Evolutionary conservation across 805 yeast genomes (phyloP), one percentile per base, ranked within the genome.

Genomic region (Metschnikowia picachoensis): DNA sequence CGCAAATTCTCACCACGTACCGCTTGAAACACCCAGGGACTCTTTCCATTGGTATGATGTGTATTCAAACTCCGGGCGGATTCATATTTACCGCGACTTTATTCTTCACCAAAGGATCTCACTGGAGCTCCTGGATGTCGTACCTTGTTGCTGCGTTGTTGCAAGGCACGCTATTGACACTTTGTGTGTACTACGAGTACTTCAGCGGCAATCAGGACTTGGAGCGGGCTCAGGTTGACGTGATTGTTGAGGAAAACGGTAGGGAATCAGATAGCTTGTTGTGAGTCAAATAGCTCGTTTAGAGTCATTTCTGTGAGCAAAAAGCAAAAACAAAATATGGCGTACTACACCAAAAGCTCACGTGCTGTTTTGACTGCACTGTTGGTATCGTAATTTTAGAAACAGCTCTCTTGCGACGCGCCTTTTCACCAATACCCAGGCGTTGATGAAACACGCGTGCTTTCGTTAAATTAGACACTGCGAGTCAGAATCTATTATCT

Each of bases 1-100:
- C 96, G 0, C 96, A 88, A 63, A 73, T 88, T 9, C 63, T 70
- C 51, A 86, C 91, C 34, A 88, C 96, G 0, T 84, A 72, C 56
- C 58, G 50, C 1, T 71, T 88, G 49, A 83, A 84, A 57, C 90
- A 82, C 52, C 83, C 95, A 0, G 96, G 96, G 9, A 82, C 90
- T 1, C 70, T 88, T 17, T 86, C 95, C 0, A 70, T 87, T 10
- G 77, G 81, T 7, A 87, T 86, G 89, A 85, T 88, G 92, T 67
- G 82, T 36, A 76, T 89, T 52, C 96, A 88, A 61, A 87, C 95
- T 15, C 96, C 96, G 0, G 96, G 96, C 13, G 96, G 96, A 14
- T 84, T 77, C 52, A 46, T 87, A 2, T 88, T 92, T 86, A 78
- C 94, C 2, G 73, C 79, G n/a, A 79, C 87, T 1, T 68, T 88